Evolutionary conservation across 2,329 filamentous ascomycete species (phyloP).

Genomic region (Lojkania enalia): DNA sequence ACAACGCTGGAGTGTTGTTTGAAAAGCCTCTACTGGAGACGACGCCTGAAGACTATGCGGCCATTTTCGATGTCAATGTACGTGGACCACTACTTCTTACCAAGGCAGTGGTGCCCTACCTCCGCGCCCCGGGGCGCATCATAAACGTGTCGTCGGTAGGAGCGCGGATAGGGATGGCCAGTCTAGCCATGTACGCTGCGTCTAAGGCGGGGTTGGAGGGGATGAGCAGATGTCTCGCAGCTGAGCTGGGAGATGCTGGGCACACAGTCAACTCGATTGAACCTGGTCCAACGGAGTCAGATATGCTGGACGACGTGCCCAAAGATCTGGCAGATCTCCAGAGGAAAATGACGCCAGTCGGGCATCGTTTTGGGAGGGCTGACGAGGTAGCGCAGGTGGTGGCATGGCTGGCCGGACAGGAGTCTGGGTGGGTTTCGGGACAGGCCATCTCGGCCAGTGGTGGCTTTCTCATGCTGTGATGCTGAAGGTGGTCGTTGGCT

Average conservation of each 20-base stretch:
- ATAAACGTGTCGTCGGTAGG: conserved; percentile 64
- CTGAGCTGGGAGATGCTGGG: conserved; percentile 59
- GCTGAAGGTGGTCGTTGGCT: conserved; percentile 15
- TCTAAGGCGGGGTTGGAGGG: conserved; percentile 65
- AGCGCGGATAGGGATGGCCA: conserved; percentile 51
- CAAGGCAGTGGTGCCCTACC: conserved; percentile 57
- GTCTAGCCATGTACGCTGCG: conserved; percentile 57
- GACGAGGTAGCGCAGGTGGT: conserved; percentile 62
- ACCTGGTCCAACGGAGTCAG: conserved; percentile 62
- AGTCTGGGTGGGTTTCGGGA: conserved; percentile 50
- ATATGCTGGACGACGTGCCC: conserved; percentile 60
- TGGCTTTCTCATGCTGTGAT: conserved; percentile 39
- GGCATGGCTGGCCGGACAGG: conserved; percentile 56
- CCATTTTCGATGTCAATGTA: conserved; percentile 62
- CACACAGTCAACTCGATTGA: conserved; percentile 65
- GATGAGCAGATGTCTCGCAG: conserved; percentile 62
- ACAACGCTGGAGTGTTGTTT: conserved; percentile 45
- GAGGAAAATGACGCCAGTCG: conserved; percentile 55
- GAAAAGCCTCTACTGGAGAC: conserved; percentile 32
- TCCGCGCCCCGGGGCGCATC: conserved; percentile 55
- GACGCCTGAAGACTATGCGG: conserved; percentile 55
- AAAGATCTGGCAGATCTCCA: conserved; percentile 55
- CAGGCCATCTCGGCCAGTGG: conserved; percentile 61
- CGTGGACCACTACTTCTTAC: conserved; percentile 58
- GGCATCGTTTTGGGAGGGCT: conserved; percentile 55